phyloP scores from a whole-genome alignment of 2,329 filamentous ascomycete genomes.

The Neoascochyta sp. region DNA sequence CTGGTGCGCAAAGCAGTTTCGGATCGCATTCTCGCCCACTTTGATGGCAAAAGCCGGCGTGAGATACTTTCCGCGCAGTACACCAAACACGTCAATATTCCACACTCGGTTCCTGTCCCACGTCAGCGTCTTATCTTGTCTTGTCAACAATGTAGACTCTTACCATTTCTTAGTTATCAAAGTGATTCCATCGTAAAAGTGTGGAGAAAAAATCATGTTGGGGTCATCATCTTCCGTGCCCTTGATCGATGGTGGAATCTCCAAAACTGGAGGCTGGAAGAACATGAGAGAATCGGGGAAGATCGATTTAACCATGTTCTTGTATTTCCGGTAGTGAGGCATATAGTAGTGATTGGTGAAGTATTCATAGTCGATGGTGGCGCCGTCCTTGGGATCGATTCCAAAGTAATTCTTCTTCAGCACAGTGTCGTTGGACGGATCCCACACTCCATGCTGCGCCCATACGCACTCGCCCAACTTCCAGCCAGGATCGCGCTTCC shows the following conservation, averaged over 20 bases:
- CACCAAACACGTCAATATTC: constrained; percentile 93
- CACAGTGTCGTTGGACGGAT: constrained; percentile 71
- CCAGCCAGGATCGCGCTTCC: constrained; percentile 84
- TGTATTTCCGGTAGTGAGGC: constrained; percentile 75
- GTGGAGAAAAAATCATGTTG: constrained; percentile 86
- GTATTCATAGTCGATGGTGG: constrained; percentile 71
- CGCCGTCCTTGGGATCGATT: constrained; percentile 69
- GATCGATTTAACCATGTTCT: constrained; percentile 67
- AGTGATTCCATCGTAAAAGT: constrained; percentile 96
- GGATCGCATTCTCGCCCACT: constrained; percentile 86
- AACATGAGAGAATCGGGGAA: constrained; percentile 83
- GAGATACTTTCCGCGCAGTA: constrained; percentile 83
- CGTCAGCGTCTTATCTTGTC: constrained; percentile 10
- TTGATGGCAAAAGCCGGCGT: constrained; percentile 89
- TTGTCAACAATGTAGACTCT: neutral
- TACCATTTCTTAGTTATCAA: constrained; percentile 95
- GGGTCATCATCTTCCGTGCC: constrained; percentile 84
- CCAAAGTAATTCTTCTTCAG: constrained; percentile 85
- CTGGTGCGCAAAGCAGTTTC: constrained; percentile 89
- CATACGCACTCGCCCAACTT: constrained; percentile 91
- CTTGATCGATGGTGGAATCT: constrained; percentile 84
- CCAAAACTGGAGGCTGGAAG: constrained; percentile 86
- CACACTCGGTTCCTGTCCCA: constrained; percentile 71
- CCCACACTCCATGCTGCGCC: constrained; percentile 97
- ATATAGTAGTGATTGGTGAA: constrained; percentile 94